phyloP scores from a whole-genome alignment of 805 yeast species.

The Pichia rugopelliculosa region DNA sequence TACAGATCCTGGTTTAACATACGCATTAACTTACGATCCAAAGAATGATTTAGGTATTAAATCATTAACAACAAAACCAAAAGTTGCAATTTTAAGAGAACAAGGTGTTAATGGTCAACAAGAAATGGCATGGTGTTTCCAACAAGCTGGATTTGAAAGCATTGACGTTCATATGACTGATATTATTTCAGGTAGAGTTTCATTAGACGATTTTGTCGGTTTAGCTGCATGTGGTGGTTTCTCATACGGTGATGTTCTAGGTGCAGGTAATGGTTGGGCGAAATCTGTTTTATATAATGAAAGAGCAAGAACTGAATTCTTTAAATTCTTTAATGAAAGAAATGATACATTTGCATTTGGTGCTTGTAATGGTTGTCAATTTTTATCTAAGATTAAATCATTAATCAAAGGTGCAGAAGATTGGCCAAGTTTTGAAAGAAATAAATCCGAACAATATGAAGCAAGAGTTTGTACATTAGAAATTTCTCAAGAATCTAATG shows the following conservation, averaged over 20 bases:
- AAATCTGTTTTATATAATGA: constrained; percentile 86
- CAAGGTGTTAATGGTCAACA: constrained; percentile 98
- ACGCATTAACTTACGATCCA: constrained; percentile 66
- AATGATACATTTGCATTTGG: constrained; percentile 93
- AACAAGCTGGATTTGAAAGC: constrained; percentile 90
- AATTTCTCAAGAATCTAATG: constrained; percentile 40
- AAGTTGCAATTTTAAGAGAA: constrained; percentile 93
- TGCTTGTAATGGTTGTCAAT: constrained; percentile 98
- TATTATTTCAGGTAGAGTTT: constrained; percentile 62
- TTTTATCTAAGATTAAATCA: constrained; percentile 76
- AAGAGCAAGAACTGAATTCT: constrained; percentile 66
- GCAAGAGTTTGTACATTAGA: constrained; percentile 91
- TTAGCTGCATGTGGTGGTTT: constrained; percentile 98
- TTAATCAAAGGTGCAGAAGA: constrained; percentile 87
- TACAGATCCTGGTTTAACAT: constrained; percentile 82
- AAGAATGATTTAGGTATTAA: constrained; percentile 39
- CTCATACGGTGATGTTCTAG: constrained; percentile 96
- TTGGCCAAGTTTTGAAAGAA: constrained; percentile 96
- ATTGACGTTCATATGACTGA: constrained; percentile 97
- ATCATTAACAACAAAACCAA: constrained; percentile 47
- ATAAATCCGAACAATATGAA: constrained; percentile 89
- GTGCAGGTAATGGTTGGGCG: constrained; percentile 99
- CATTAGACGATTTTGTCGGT: constrained; percentile 78
- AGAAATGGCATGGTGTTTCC: constrained; percentile 97
- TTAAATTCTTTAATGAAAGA: constrained; percentile 76